These are phyloP conservation scores for Bondarzewia mesenterica DNA, from an alignment of 1,284 basidiomycete genomes.

Conservation along the genomic window DNA sequence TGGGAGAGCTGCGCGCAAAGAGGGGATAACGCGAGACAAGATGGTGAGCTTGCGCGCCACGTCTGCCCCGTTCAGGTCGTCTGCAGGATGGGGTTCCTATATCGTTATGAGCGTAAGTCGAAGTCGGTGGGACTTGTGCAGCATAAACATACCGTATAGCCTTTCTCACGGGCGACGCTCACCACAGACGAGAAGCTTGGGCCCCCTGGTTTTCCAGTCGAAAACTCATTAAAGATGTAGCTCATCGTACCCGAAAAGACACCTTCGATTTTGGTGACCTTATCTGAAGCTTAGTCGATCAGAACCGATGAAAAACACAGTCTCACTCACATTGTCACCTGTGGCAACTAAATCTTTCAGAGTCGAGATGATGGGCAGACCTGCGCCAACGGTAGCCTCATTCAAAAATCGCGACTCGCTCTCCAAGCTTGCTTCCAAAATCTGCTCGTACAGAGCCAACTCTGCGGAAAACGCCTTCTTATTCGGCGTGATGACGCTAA, in stretches of 20 bases:
- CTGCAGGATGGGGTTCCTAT: conserved; percentile 94
- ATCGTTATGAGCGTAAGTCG: not conserved
- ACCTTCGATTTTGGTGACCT: conserved; percentile 77
- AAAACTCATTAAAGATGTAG: conserved; percentile 99
- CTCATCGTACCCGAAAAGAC: conserved; percentile 94
- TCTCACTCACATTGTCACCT: conserved; percentile 72
- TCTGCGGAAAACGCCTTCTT: conserved; percentile 92
- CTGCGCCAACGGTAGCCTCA: conserved; percentile 94
- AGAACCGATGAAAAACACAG: not conserved
- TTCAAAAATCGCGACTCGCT: conserved; percentile 73
- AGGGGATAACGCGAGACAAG: conserved; percentile 72
- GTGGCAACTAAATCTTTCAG: conserved; percentile 88
- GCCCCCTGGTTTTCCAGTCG: conserved; percentile 49
- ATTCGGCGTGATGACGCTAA: conserved; percentile 93
- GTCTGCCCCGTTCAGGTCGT: conserved; percentile 94
- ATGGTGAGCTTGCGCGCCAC: conserved; percentile 97
- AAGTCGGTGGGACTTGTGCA: not conserved
- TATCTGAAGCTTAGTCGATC: conserved; percentile 1
- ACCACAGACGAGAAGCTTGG: conserved; percentile 87
- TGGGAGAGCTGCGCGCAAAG: conserved; percentile 45
- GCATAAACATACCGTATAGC: conserved; percentile 73
- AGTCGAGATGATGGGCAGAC: conserved; percentile 87
- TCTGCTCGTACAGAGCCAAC: conserved; percentile 65
- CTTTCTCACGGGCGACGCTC: conserved; percentile 81
- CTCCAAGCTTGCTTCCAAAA: conserved; percentile 46